Conservation (phyloP, 179 eudicot genomes). For the Heliamphora pulchella region DNA sequence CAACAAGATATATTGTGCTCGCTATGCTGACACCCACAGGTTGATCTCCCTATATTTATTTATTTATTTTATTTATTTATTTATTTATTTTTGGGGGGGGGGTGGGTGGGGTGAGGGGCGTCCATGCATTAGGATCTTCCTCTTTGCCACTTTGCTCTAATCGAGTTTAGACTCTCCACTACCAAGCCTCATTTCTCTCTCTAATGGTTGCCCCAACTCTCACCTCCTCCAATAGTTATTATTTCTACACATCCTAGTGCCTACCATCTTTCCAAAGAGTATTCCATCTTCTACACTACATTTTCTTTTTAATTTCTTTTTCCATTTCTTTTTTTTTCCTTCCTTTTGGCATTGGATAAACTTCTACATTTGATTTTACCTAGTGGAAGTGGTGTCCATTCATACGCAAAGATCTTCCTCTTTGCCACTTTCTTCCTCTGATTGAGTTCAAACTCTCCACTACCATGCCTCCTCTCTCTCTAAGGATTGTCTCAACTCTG, state of each 20-base stretch:
- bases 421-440: not conserved
- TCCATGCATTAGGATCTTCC: not conserved
- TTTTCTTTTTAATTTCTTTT: not conserved
- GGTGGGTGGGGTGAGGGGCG: too few relatives aligned
- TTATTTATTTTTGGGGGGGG: too few relatives aligned
- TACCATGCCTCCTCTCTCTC: not conserved
- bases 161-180: not conserved
- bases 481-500: slow-evolving; percentile 1
- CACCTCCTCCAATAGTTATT: not conserved
- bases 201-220: not conserved
- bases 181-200: not conserved
- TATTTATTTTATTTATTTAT: too few relatives aligned
- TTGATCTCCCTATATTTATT: not conserved
- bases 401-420: not conserved
- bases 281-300: not conserved
- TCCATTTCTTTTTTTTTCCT: not conserved
- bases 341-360: not conserved
- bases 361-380: not conserved
- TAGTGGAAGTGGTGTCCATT: too few relatives aligned
- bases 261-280: not conserved
- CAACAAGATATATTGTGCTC: not conserved
- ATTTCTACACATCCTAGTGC: not conserved
- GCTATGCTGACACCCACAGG: not conserved
- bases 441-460: not conserved
- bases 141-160: not conserved